Base-by-base conservation (phyloP, 2,329 filamentous ascomycete species). In the Aspergillus clavatus region DNA sequence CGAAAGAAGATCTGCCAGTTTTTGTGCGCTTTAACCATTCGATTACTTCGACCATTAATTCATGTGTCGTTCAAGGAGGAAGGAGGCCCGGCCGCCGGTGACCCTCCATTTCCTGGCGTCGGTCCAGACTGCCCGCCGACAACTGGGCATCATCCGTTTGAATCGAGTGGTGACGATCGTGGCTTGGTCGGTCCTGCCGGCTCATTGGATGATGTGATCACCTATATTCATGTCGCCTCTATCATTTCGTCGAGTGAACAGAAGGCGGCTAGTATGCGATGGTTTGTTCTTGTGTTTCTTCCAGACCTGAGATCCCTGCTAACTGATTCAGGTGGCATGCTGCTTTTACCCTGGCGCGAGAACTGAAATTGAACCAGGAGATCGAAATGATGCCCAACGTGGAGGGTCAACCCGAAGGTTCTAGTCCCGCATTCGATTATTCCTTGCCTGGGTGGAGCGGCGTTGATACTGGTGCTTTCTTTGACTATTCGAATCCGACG, bases 221-320 rank as follows among this genome's bases (percentile, higher is more conserved):
- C 90, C 0, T 96, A 95, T 63, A 89, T 95, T 51, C 89, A 96
- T 65, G 74, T 96, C 21, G 90, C 89, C 3, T 93, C 88, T 1
- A 89, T 95, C 8, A 87, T 95, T 2, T 95, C 89, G 7, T 89
- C 90, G 7, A 95, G 89, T 62, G 90, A 95, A 65, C 91, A 95
- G 69, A 95, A 95, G 65, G 89, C 88, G 10, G 89, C 89, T n/a
- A 95, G 89, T 59, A 75, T 95, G 58, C 77, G 89, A 52, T 96
- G 90, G 90, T 66, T 48, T 8, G 56, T 54, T 31, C 21, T 18
- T 39, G 7, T 21, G 36, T 31, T 31, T 24, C 22, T 21, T 31
- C 27, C 28, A 37, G 21, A 39, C 39, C 18, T 27, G 4, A 42
- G n/a, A n/a, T n/a, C n/a, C n/a, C n/a, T n/a, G n/a, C 43, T 51